A percentile compares a stretch with the other conserved stretches of the same genome.
phyloP scores from a whole-genome alignment of 1,139 yeast species.

The Saccharomyces hybrid region DNA sequence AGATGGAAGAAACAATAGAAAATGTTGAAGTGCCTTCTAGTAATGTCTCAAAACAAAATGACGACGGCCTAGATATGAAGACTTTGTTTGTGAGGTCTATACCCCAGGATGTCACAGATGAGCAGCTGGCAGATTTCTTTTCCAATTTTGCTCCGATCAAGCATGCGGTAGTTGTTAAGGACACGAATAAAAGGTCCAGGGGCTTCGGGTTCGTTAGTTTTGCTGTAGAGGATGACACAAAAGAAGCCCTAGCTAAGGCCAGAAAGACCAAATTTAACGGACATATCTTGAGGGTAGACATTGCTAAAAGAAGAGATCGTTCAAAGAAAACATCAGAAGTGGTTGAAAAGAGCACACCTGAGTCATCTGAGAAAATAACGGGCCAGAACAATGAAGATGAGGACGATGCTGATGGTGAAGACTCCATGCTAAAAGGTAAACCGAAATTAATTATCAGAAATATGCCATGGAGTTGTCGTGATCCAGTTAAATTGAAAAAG shows the following conservation, averaged over 20 bases:
- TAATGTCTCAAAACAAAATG: conserved; percentile 10
- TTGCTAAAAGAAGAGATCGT: conserved; percentile 90
- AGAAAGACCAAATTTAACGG: conserved; percentile 59
- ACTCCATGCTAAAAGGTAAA: conserved; percentile 51
- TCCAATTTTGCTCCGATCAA: conserved; percentile 91
- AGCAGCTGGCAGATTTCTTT: conserved; percentile 72
- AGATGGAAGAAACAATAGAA: conserved; percentile 1
- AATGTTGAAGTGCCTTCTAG: conserved; percentile 2
- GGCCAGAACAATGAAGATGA: conserved; percentile 17
- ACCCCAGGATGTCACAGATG: conserved; percentile 75
- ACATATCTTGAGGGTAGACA: conserved; percentile 65
- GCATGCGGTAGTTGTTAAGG: conserved; percentile 89
- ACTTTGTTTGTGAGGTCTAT: conserved; percentile 79
- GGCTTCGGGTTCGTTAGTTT: conserved; percentile 97
- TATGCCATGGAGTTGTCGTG: conserved; percentile 92
- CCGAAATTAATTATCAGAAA: conserved; percentile 85
- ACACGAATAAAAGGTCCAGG: conserved; percentile 61
- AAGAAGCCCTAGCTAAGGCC: conserved; percentile 64
- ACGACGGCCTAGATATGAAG: conserved; percentile 38
- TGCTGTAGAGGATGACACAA: conserved; percentile 76
- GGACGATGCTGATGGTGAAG: conserved; percentile 31
- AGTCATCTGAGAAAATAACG: conserved; percentile 6
- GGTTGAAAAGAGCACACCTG: conserved; percentile 18
- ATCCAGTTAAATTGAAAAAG: conserved; percentile 62
- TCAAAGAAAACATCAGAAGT: conserved; percentile 15